Base-by-base conservation (phyloP, 2,329 filamentous ascomycete species). In the Sporothrix humicola region DNA sequence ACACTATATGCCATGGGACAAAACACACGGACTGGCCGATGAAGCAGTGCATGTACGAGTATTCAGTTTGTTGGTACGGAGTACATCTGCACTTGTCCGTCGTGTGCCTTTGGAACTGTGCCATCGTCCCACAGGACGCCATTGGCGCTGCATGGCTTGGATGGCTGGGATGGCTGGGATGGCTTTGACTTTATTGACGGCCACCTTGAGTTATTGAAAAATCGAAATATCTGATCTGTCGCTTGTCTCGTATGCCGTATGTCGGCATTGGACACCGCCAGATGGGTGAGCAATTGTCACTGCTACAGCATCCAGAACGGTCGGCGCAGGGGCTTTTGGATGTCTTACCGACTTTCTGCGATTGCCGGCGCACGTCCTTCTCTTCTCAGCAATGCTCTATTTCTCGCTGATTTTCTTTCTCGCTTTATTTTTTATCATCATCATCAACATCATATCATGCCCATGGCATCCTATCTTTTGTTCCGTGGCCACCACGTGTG, bases 181-280 rank as follows among this genome's bases (percentile, higher is more conserved):
- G 26, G 56, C 52, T 56, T 37, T 37, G 31, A 37, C 31, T 37
- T 37, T 37, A 37, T 37, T 37, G 31, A 37, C 31, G 31, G 31
- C 31, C 31, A 37, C 31, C 31, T 37, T 37, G 13, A 56, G 13
- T 13, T 52, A n/a, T 17, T 52, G 15, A 17, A 56, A 56, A 20
- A 26, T 13, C 5, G 10, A 20, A 56, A 10, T 56, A 56, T 56
- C 6, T 23, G n/a, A 54, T 17, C 48, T 17, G 48, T n/a, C 56
- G 56, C 56, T 59, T 37, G 56, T 59, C 26, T 37, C 26, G 23
- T 42, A 23, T 20, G 20, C n/a, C 17, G 10, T 6, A 68, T 54
- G 9, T 56, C 20, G 69, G 54, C 69, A 71, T 31, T 59, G 54
- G 54, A 71, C 69, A 71, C 69, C 69, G 69, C 69, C 69, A 71